A percentile compares a stretch with the other conserved stretches of the same genome.
Evolutionary conservation across 73 alveolate species (phyloP).

Genomic region (Paramecium primaurelia): DNA sequence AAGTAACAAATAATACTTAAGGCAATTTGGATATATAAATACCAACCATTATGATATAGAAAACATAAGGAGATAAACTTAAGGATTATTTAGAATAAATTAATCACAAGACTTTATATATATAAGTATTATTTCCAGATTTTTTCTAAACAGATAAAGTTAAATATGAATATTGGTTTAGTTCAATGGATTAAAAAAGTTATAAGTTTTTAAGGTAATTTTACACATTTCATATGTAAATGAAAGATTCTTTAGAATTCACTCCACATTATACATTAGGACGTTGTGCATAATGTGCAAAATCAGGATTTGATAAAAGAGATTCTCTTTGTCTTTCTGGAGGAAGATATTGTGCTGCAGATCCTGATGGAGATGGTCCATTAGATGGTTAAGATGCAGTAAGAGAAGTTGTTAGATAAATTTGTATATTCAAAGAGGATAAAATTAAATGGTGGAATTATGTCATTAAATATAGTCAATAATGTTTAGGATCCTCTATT

Average conservation of each 20-base stretch:
- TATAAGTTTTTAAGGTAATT: not conserved
- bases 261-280: not conserved
- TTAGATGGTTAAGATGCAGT: constrained; percentile 48
- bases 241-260: not conserved
- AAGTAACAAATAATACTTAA: not conserved
- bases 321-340: constrained; percentile 40
- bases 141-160: not conserved
- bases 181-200: not conserved
- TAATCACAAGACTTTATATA: not conserved
- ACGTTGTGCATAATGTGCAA: not conserved
- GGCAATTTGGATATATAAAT: not conserved
- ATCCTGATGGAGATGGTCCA: constrained; percentile 61
- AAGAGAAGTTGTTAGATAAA: not conserved
- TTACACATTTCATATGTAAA: constrained; percentile 8
- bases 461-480: not conserved
- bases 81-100: not conserved
- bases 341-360: constrained; percentile 61
- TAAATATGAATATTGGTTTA: constrained; percentile 9
- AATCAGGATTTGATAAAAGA: not conserved
- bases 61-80: not conserved
- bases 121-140: not conserved
- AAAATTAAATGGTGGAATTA: constrained; percentile 16
- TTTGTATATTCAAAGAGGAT: not conserved
- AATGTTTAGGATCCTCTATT: not conserved
- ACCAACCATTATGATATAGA: not conserved